Base-by-base conservation (phyloP, 495 filamentous ascomycete species). In the Entonaema liquescens region DNA sequence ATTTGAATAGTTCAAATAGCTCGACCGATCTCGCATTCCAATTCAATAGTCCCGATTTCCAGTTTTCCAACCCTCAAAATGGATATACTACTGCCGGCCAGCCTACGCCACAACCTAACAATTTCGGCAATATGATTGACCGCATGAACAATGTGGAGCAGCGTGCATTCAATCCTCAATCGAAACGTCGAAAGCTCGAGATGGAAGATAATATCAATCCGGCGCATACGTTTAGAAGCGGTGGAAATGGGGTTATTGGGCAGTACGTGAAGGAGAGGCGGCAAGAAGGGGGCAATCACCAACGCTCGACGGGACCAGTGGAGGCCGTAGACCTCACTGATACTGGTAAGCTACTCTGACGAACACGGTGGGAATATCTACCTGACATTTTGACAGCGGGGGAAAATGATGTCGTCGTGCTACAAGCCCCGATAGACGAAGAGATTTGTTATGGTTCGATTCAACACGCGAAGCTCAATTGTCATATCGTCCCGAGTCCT, bases 391-490 rank as follows among this genome's bases (percentile, higher is more conserved):
- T 25, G 3, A 47, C 5, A 76, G 65, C 23, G 31, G 87, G 86
- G 26, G 90, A 91, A 38, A 86, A 88, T 38, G 82, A 90, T 13
- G 54, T 86, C 2, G 76, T 86, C n/a, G 58, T 85, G 56, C 49
- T 87, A 53, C 76, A 78, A 11, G 66, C 80, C 53, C 42, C 75
- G 5, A 79, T 68, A 23, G 81, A 85, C 19, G 85, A 90, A 72
- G 89, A 93, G 72, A 91, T 98, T 26, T 98, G 95, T 79, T 94
- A 92, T 75, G 95, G 95, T 7, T 90, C 89, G 76, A 74, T 98
- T 19, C 88, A 93, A 38, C 83, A 84, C 19, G 89, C 90, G 3
- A 89, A 80, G 56, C 81, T 97, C 62, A 89, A 90, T 40, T 89
- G 91, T 19, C 83, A 89, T 67, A 74, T 80, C 13, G 86, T 97